Evolutionary conservation across 1,284 basidiomycete species (phyloP), one percentile per base, ranked within the genome.

Genomic region (Ustilago cynodontis): DNA sequence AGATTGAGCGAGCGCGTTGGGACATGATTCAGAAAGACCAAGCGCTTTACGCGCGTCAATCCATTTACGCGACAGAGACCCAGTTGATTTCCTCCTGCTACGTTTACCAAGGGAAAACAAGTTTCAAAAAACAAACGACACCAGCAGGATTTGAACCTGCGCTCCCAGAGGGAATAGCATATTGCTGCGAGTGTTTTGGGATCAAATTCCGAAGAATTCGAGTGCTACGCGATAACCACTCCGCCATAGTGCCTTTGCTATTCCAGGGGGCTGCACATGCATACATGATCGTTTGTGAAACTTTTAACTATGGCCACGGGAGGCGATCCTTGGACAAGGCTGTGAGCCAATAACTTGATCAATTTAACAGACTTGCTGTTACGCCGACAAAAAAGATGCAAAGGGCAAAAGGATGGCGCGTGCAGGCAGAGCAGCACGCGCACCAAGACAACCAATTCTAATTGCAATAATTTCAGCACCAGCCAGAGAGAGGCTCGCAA

Each of bases 111-210:
- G 3, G 14, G 14, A 37, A 37, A 49, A 49, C 26, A 49, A 29
- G 26, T 47, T 47, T n/a, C 7, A 28, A 49, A 63, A 56, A 66
- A 41, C 47, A 58, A 16, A 33, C 65, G 66, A 68, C 66, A 60
- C 66, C 60, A 61, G 51, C 66, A 68, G 66, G 66, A 68, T 55
- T 68, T 63, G 66, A 68, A 68, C 47, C 47, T 49, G 47, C 47
- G 47, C 47, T 49, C 47, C 47, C 24, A 49, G 47, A 24, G 47
- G 47, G 65, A 68, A 68, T 68, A 56, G 65, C 65, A 68, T 67
- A 47, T 58, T 55, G 16, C 11, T 61, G 39, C 26, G 47, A 13
- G 47, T 49, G 47, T 18, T 26, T 20, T n/a, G 16, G 22, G 13
- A 26, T 28, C 5, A 24, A 49, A 26, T 49, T 20, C 31, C 28